Base-by-base conservation (phyloP, 2,329 filamentous ascomycete species). In the Gliomastix tumulicola region DNA sequence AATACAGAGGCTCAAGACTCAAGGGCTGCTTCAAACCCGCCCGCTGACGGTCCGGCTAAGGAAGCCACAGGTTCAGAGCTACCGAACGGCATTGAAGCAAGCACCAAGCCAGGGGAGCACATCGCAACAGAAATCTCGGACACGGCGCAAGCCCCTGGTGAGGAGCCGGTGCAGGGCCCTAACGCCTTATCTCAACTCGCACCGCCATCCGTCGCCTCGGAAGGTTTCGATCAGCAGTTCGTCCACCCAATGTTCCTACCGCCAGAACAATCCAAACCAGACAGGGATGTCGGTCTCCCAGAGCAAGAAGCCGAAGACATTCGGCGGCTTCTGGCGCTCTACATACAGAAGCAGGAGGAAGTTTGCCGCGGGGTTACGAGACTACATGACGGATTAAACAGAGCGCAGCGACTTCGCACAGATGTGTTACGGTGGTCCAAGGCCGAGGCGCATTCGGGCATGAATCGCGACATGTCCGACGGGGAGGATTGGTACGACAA, bases 401-500 rank as follows among this genome's bases (percentile, higher is more conserved):
- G 76, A 48, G 84, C 84, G 2, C 80, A 90, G 47, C 73, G 84
- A 31, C 71, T 84, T 56, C 74, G 86, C 20, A 78, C 76, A 48
- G 73, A 79, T 16, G 84, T 92, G 4, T 71, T 82, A 53, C 74
- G 76, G 46, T 88, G 84, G 81, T 74, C 80, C 46, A 87, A 88
- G 54, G 82, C 86, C 2, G 86, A 90, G 60, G 84, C 74, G 17
- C 86, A 90, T 50, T 69, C 67, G 36, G 76, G 79, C 3, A 54
- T 65, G 15, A 77, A 79, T 53, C 59, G 79, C 34, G 84, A 89
- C 56, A 80, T 92, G 80, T 88, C 83, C 35, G 87, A 94, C 54
- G 85, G 85, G 10, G 87, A 94, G 64, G 87, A 94, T 55, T 94
- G 85, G 84, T 89, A 88, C 53, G 87, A 94, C 57, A 76, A 76